These are phyloP conservation scores for Sclerotinia minor DNA, from an alignment of 2,329 filamentous ascomycete species.

Conservation along the genomic window DNA sequence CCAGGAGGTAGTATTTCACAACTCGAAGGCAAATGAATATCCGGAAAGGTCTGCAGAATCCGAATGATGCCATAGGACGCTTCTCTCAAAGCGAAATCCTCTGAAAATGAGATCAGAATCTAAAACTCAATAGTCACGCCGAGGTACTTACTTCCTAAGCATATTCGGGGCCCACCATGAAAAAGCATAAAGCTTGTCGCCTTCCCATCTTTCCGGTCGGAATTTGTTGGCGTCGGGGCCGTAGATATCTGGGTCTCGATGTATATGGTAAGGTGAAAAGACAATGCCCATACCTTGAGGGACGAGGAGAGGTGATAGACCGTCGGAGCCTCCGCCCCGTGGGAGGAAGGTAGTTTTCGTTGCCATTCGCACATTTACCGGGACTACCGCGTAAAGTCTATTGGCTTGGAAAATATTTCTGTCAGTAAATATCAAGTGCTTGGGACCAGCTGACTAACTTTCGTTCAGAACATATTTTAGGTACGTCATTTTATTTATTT, in stretches of 20 bases:
- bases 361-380: slow-evolving; percentile 51
- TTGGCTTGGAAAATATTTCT: not conserved
- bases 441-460: not conserved
- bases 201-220: not conserved
- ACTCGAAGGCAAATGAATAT: too few species aligned
- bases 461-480: slow-evolving; percentile 23
- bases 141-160: not conserved
- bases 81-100: too few species aligned
- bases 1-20: too few species aligned
- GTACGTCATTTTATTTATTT: slow-evolving; percentile 20
- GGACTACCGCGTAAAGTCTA: slow-evolving; percentile 39
- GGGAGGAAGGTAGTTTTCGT: slow-evolving; percentile 44
- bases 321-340: slow-evolving; percentile 37
- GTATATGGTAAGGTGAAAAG: not conserved
- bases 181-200: not conserved
- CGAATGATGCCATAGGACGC: too few species aligned
- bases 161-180: not conserved
- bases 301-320: slow-evolving; percentile 27
- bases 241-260: not conserved
- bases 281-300: not conserved
- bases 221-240: not conserved
- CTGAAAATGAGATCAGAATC: too few species aligned
- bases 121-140: too few species aligned
- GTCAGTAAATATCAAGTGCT: not conserved
- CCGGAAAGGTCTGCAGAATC: too few species aligned